phyloP scores from a whole-genome alignment of 2,329 filamentous ascomycete genomes.

The Microdochium trichocladiopsis region DNA sequence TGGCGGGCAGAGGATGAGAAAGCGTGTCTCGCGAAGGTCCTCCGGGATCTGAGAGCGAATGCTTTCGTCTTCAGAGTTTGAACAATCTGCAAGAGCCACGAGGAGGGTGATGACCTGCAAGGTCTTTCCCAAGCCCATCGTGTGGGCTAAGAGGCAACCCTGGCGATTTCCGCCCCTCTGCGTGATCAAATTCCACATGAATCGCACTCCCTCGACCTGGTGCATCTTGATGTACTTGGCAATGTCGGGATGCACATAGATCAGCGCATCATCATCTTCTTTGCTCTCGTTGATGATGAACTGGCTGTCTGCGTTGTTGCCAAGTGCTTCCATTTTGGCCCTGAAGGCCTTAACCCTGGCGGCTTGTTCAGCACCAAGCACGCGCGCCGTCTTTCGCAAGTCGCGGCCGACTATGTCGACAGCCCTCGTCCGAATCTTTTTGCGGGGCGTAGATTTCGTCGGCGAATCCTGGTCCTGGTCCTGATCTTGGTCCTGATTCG shows the following conservation, averaged over 20 bases:
- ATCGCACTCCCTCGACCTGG: conserved; percentile 74
- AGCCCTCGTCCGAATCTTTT: conserved; percentile 36
- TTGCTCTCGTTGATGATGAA: conserved; percentile 64
- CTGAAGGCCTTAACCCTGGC: conserved; percentile 30
- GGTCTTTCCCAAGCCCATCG: conserved; percentile 89
- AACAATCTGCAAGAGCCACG: conserved; percentile 62
- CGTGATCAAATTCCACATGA: conserved; percentile 83
- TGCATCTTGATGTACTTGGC: conserved; percentile 65
- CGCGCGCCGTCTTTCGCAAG: conserved; percentile 46
- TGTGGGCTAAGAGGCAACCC: conserved; percentile 79
- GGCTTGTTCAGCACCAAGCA: conserved; percentile 43
- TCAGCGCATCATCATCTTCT: conserved; percentile 48
- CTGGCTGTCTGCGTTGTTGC: conserved; percentile 27
- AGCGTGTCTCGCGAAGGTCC: conserved; percentile 53
- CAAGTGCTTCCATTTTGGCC: conserved; percentile 29
- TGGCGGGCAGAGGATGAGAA: conserved; percentile 70
- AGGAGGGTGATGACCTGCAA: conserved; percentile 88
- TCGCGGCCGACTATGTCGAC: conserved; percentile 43
- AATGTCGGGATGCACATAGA: conserved; percentile 60
- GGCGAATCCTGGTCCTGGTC: conserved; percentile 4
- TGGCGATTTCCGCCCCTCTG: conserved; percentile 49
- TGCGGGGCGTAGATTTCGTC: conserved; percentile 11
- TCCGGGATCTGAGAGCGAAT: conserved; percentile 62
- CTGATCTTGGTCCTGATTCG: conserved; percentile 3
- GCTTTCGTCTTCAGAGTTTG: conserved; percentile 46